These are phyloP conservation scores for Torrubiellomyces zombiae DNA, from an alignment of 2,329 filamentous ascomycete species.

Conservation along the genomic window DNA sequence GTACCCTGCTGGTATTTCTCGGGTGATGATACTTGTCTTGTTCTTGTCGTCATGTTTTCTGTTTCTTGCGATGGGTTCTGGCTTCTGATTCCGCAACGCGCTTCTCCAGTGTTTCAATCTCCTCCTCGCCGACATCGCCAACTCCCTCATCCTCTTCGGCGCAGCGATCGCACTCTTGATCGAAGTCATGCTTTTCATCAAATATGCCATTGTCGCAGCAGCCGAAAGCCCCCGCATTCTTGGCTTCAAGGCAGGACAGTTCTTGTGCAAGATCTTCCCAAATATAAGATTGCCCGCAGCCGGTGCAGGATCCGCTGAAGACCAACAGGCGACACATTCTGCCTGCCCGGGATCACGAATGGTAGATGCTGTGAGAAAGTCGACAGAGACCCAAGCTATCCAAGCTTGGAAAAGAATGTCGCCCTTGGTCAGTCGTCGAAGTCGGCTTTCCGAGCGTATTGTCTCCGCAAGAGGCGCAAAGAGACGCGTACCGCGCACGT, in stretches of 20 bases:
- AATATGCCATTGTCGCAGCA: constrained; percentile 23
- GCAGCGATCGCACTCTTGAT: constrained; percentile 30
- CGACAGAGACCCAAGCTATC: too few relatives aligned
- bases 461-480: too few relatives aligned
- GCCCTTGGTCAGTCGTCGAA: too few relatives aligned
- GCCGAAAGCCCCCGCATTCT: constrained; percentile 29
- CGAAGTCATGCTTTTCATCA: constrained; percentile 26
- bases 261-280: constrained; percentile 29
- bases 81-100: constrained; percentile 8
- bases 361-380: too few relatives aligned
- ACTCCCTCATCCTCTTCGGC: constrained; percentile 24
- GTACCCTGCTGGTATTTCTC: too few relatives aligned
- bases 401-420: too few relatives aligned
- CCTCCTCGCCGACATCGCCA: constrained; percentile 20
- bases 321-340: constrained; percentile 30
- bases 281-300: constrained; percentile 21
- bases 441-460: too few relatives aligned
- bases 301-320: constrained; percentile 26
- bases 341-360: too few relatives aligned
- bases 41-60: constrained; percentile 14
- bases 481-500: too few relatives aligned
- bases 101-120: constrained; percentile 5
- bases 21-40: too few relatives aligned
- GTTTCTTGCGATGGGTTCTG: constrained; percentile 12
- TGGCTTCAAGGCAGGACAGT: constrained; percentile 30